A percentile compares a stretch with the other conserved stretches of the same genome.
phyloP scores from a whole-genome alignment of 78 protist genomes.

The Monocercomonoides exilis region DNA sequence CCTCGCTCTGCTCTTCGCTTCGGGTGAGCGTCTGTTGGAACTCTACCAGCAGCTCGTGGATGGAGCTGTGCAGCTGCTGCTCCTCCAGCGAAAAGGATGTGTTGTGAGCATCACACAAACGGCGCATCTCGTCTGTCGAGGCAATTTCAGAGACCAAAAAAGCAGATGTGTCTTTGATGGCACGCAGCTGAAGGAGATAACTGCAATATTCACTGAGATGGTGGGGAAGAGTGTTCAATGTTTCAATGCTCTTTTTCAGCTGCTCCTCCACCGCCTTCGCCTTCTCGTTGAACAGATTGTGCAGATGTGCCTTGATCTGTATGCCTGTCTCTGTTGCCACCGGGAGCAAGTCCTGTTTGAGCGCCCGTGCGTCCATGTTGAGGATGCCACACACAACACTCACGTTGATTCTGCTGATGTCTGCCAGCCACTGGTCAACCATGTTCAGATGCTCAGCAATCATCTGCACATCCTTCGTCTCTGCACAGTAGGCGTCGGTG shows the following conservation, averaged over 20 bases:
- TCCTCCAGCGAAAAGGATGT: neutral
- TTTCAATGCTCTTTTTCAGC: neutral
- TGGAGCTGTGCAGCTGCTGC: neutral
- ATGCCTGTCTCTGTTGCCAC: neutral
- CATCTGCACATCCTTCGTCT: neutral
- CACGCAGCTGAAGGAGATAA: neutral
- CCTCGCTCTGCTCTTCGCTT: neutral
- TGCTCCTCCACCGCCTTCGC: neutral
- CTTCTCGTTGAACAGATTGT: neutral
- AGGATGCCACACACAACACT: neutral
- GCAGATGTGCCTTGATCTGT: neutral
- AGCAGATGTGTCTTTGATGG: neutral
- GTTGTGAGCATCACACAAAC: neutral
- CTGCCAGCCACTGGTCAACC: neutral
- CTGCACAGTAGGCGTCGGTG: neutral
- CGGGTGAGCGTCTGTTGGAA: neutral
- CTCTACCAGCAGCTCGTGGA: neutral
- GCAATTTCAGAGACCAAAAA: neutral
- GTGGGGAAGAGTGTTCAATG: neutral
- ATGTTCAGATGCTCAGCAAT: neutral
- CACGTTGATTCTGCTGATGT: neutral
- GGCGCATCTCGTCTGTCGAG: neutral
- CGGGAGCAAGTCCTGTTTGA: neutral
- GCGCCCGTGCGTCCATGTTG: neutral
- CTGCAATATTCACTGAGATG: neutral